Percentiles rank a stretch among this genome's conserved stretches.
These are phyloP conservation scores for Cucurbita moschata DNA, from an alignment of 306 rosid species.

Conservation along the genomic window DNA sequence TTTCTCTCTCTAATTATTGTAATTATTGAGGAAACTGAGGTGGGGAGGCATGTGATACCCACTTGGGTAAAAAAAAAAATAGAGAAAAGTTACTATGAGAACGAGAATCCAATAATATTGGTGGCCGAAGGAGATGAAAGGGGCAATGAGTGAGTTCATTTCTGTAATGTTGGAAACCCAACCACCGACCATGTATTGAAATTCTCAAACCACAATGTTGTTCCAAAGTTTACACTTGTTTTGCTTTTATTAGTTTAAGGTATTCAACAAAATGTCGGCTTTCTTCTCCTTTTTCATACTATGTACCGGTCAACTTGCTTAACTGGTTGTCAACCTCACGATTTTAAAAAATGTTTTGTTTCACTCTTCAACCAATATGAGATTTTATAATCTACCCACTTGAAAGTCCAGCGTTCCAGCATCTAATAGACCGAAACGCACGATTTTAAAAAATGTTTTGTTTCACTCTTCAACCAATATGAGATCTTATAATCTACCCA, in stretches of 20 bases:
- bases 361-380: too few species aligned
- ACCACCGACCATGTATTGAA: constrained; percentile 8
- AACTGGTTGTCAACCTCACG: too few species aligned
- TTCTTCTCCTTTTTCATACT: not conserved
- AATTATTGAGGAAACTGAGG: constrained; percentile 6
- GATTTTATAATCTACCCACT: too few species aligned
- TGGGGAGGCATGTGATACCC: constrained; percentile 5
- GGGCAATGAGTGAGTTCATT: not conserved
- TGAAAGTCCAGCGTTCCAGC: too few species aligned
- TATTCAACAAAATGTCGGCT: not conserved
- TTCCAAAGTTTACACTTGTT: not conserved
- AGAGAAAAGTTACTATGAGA: not conserved
- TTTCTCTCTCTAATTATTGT: not conserved
- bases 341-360: too few species aligned
- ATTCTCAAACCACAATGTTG: not conserved
- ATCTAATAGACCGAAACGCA: too few species aligned
- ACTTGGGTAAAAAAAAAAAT: not conserved
- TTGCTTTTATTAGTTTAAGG: not conserved
- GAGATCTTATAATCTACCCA: too few species aligned
- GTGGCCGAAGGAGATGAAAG: not conserved
- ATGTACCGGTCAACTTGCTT: too few species aligned
- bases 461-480: too few species aligned
- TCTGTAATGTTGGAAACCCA: constrained; percentile 3
- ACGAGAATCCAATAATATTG: not conserved
- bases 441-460: too few species aligned